Percentiles rank a stretch among this genome's conserved stretches.
phyloP scores from a whole-genome alignment of 2,329 filamentous ascomycete species.

The Trichoderma sp. region DNA sequence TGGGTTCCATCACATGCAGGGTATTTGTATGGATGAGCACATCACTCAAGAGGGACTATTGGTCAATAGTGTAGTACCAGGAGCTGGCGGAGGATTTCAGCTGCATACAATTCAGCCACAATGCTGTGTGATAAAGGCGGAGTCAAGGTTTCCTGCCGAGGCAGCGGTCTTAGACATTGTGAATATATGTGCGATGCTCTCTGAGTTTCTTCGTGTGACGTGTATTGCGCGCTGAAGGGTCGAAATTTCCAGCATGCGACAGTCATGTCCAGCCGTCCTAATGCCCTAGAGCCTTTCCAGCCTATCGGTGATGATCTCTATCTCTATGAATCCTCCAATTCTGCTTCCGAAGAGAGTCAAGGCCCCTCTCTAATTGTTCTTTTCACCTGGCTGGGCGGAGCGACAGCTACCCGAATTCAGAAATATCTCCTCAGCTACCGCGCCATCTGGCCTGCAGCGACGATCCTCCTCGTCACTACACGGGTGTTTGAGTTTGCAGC shows the following conservation, averaged over 20 bases:
- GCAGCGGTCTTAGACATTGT: background rate
- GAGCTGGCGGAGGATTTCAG: background rate
- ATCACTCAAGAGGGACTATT: background rate
- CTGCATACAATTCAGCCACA: background rate
- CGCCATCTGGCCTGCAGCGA: background rate
- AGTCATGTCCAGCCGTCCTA: background rate
- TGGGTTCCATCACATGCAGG: background rate
- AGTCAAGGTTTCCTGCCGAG: background rate
- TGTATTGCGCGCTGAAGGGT: background rate
- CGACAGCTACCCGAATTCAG: background rate
- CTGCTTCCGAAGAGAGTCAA: background rate
- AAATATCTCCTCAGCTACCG: slow-evolving; percentile 3
- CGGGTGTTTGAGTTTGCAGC: background rate
- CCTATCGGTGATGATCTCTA: background rate
- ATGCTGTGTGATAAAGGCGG: background rate
- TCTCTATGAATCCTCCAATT: background rate
- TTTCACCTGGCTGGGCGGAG: background rate
- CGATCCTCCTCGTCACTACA: background rate
- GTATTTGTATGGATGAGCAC: background rate
- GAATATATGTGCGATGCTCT: background rate
- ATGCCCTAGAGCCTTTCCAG: background rate
- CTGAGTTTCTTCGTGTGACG: background rate
- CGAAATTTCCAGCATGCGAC: background rate
- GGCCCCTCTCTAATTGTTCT: slow-evolving; percentile 4
- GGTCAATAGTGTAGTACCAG: background rate